Evolutionary conservation across 1,284 basidiomycete genomes (phyloP).

Genomic region (Microbotryomycetes sp.): DNA sequence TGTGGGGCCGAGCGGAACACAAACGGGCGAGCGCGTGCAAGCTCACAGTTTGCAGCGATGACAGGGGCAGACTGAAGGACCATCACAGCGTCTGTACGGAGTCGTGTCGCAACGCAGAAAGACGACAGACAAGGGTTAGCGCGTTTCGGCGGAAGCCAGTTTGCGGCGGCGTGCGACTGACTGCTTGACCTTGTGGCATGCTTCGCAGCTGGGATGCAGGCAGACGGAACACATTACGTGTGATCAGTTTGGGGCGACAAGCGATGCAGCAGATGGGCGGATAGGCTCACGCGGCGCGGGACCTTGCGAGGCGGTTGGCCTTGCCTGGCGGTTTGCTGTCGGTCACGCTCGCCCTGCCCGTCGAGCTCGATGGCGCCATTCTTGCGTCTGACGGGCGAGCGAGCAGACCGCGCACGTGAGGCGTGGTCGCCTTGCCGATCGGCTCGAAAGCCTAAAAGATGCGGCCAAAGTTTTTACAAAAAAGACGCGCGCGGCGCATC

Average conservation of each 20-base stretch:
- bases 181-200: conserved; percentile 23
- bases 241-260: too few relatives aligned
- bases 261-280: too few relatives aligned
- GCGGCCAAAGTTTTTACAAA: neutral
- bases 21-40: neutral
- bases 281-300: neutral
- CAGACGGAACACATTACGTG: too few relatives aligned
- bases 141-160: neutral
- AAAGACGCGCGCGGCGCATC: too few relatives aligned
- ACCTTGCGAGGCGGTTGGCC: neutral
- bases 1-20: neutral
- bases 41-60: conserved; percentile 25
- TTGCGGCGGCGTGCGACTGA: neutral
- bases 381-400: neutral
- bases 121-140: neutral
- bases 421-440: too few relatives aligned
- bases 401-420: too few relatives aligned
- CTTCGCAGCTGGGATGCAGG: neutral
- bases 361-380: neutral
- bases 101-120: neutral
- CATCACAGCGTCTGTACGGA: conserved; percentile 23
- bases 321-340: conserved; percentile 1
- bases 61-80: conserved; percentile 23
- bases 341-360: neutral
- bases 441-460: neutral